Evolutionary conservation across 345 rosid genomes (phyloP), one percentile per base, ranked within the genome.

Genomic region (Anacardium occidentale): DNA sequence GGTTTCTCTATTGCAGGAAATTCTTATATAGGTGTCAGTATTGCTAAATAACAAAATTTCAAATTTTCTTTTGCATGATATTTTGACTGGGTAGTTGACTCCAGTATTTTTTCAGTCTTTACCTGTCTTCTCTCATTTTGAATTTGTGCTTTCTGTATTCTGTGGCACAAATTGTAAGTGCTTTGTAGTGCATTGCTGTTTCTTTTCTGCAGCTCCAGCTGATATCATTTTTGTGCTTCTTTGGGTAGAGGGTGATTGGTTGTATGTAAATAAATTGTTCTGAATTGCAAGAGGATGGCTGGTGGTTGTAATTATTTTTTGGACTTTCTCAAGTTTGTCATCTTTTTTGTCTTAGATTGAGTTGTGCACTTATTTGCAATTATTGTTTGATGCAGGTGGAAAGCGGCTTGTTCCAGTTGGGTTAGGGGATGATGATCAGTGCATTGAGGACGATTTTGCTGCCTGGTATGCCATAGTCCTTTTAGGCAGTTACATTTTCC

Each of bases 371-470:
- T 21, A 20, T 12, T 71, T 54, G 8, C 32, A 18, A 29, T 61
- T 32, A 13, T 62, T 60, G n/a, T 12, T 71, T 61, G 56, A 32
- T 60, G 51, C 32, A 71, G 74, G 74, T 50, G 74, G 66, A 61
- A 88, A 89, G 78, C 79, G 88, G 45, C 88, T 94, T 65, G 76
- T 79, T 64, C 75, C 84, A 47, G 88, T 92, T 63, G 99, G 98
- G 77, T 88, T 94, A 63, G 99, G 99, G 66, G 99, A 95, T 84
- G 99, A 95, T 83, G 99, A 95, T 77, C 98, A 92, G 82, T 90
- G 97, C 81, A 92, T 95, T 73, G 98, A 95, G 76, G 99, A 94
- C 69, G 74, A 62, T 69, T 75, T 69, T 75, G 34, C 62, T 21
- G 78, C 44, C 15, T 75, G 73, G 74, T 61, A 62, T 34, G 48